These are phyloP conservation scores for Meyerozyma smithsonii DNA, from an alignment of 1,139 yeast genomes.

Conservation along the genomic window DNA sequence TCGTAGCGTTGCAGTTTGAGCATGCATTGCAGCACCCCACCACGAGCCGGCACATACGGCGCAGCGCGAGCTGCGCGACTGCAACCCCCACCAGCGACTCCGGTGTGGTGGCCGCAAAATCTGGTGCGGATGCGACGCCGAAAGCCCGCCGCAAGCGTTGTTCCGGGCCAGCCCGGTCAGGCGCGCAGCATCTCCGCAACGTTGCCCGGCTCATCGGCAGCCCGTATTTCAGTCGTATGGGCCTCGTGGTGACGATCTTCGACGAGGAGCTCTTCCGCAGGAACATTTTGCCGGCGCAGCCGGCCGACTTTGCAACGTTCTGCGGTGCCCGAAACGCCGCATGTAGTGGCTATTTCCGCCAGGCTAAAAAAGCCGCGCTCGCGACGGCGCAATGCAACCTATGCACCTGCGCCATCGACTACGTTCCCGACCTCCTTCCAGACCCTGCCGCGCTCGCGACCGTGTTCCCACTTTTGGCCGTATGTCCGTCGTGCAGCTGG, in stretches of 20 bases:
- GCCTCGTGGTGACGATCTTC: slow-evolving; percentile 34
- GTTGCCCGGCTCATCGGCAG: neutral
- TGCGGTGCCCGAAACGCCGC: neutral
- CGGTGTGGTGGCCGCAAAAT: neutral
- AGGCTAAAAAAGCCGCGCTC: slow-evolving; percentile 11
- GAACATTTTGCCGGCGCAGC: neutral
- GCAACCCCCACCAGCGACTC: neutral
- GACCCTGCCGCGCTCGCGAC: slow-evolving; percentile 5
- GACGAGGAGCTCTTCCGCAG: neutral
- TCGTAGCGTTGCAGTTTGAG: slow-evolving; percentile 67
- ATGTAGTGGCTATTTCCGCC: neutral
- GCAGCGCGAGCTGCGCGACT: slow-evolving; percentile 17
- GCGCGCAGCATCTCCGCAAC: neutral
- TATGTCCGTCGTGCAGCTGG: slow-evolving; percentile 36
- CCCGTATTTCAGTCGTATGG: slow-evolving; percentile 37
- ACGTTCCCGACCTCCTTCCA: slow-evolving; percentile 19
- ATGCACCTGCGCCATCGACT: slow-evolving; percentile 27
- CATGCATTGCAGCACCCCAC: slow-evolving; percentile 79
- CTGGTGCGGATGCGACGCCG: neutral
- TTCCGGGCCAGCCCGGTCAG: neutral
- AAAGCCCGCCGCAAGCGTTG: neutral
- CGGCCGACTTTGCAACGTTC: neutral
- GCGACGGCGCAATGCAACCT: slow-evolving; percentile 21
- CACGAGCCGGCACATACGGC: slow-evolving; percentile 54
- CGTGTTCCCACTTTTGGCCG: slow-evolving; percentile 20